Percentiles rank a stretch among this genome's conserved stretches.
These are phyloP conservation scores for Trichodelitschia bisporula DNA, from an alignment of 495 filamentous ascomycete species.

Conservation along the genomic window DNA sequence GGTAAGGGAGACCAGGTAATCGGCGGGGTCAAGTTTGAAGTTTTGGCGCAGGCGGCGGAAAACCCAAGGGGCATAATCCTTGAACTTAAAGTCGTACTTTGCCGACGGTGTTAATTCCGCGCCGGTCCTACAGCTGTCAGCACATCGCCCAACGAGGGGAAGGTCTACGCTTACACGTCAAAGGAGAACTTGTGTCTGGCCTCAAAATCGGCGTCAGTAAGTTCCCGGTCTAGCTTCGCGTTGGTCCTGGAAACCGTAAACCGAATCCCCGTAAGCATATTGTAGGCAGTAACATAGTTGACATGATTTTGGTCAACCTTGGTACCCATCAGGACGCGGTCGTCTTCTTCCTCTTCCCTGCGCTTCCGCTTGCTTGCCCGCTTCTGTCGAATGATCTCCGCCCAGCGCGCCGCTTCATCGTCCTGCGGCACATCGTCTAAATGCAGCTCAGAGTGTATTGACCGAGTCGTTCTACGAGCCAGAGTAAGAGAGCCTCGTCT, in stretches of 20 bases:
- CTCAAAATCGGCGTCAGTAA: slow-evolving; percentile 78
- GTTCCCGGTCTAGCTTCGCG: slow-evolving; percentile 74
- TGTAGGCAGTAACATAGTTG: slow-evolving; percentile 96
- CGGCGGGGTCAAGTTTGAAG: slow-evolving; percentile 83
- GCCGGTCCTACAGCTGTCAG: slow-evolving; percentile 37
- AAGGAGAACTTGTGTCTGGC: slow-evolving; percentile 94
- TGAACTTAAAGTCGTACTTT: slow-evolving; percentile 99
- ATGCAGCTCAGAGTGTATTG: slow-evolving; percentile 58
- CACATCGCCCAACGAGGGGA: not conserved
- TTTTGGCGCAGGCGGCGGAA: slow-evolving; percentile 78
- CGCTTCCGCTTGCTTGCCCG: slow-evolving; percentile 57
- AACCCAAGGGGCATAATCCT: slow-evolving; percentile 98
- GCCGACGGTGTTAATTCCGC: slow-evolving; percentile 94
- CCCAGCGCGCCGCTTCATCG: slow-evolving; percentile 76
- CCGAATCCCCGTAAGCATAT: slow-evolving; percentile 97
- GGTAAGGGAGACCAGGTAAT: slow-evolving; percentile 95
- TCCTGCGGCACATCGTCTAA: slow-evolving; percentile 68
- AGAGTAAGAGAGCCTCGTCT: slow-evolving; percentile 65
- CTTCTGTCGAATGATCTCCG: slow-evolving; percentile 77
- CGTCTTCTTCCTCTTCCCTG: slow-evolving; percentile 80
- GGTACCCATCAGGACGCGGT: slow-evolving; percentile 77
- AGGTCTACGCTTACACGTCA: slow-evolving; percentile 44
- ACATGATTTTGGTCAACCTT: slow-evolving; percentile 95
- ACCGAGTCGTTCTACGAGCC: slow-evolving; percentile 56
- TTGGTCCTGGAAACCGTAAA: slow-evolving; percentile 93